A percentile compares a stretch with the other conserved stretches of the same genome.
phyloP scores from a whole-genome alignment of 2,329 filamentous ascomycete genomes.

The Botrytis pseudocinerea region DNA sequence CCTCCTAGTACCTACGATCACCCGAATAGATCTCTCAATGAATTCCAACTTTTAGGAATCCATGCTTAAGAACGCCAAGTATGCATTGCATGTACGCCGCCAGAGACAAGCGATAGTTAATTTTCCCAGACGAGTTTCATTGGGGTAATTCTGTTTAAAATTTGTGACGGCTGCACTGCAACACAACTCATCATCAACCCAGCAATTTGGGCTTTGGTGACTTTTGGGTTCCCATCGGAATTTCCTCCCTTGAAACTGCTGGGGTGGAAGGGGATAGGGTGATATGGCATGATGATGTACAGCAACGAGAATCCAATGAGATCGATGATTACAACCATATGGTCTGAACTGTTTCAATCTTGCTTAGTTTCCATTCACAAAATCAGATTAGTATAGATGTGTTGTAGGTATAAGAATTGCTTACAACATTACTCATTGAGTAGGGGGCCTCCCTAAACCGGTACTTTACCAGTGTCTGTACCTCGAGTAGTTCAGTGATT shows the following conservation, averaged over 20 bases:
- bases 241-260: neutral
- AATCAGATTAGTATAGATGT: neutral
- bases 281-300: neutral
- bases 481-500: neutral
- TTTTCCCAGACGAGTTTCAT: neutral
- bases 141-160: neutral
- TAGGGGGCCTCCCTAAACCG: neutral
- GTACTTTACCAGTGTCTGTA: neutral
- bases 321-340: neutral
- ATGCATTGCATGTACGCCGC: conserved; percentile 16
- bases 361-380: neutral
- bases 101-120: neutral
- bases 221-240: neutral
- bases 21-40: neutral
- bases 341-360: neutral
- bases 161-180: conserved; percentile 18
- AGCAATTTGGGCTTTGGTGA: conserved; percentile 19
- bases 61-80: conserved; percentile 3
- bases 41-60: neutral
- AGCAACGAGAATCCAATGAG: neutral
- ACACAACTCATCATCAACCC: conserved; percentile 14
- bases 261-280: conserved; percentile 1
- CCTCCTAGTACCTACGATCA: neutral
- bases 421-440: neutral
- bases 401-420: neutral